These are phyloP conservation scores for Boletus reticuloceps DNA, from an alignment of 768 basidiomycete species.

Conservation along the genomic window DNA sequence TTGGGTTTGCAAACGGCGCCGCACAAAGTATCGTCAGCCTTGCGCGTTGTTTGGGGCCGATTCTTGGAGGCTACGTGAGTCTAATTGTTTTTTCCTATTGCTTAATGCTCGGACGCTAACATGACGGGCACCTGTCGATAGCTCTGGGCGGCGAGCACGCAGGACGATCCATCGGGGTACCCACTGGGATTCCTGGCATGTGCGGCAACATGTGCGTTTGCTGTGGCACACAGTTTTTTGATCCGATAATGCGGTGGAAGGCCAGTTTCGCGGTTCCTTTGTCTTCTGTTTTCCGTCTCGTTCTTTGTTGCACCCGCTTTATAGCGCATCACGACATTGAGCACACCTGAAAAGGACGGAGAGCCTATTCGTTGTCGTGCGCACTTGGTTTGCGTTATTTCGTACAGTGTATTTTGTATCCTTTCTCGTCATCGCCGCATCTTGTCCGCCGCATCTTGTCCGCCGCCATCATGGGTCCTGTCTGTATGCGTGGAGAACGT, in stretches of 20 bases:
- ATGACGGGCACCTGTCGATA: constrained; percentile 24
- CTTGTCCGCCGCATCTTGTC: no score
- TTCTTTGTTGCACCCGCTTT: background rate
- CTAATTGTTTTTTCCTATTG: background rate
- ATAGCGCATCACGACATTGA: background rate
- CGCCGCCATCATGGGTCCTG: no score
- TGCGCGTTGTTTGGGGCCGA: constrained; percentile 86
- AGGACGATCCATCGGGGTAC: constrained; percentile 67
- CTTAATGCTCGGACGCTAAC: background rate
- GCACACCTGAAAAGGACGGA: background rate
- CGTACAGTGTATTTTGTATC: background rate
- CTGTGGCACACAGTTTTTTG: constrained; percentile 69
- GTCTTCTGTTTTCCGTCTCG: background rate
- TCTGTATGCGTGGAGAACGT: background rate
- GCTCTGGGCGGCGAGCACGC: constrained; percentile 75
- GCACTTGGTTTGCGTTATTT: background rate
- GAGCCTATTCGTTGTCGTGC: background rate
- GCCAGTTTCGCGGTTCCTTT: background rate
- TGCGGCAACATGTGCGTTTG: constrained; percentile 55
- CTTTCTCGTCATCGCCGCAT: background rate
- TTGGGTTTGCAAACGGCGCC: constrained; percentile 92
- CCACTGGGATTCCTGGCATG: constrained; percentile 73
- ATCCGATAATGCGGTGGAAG: constrained; percentile 63
- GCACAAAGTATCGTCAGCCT: constrained; percentile 95
- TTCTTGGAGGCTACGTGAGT: constrained; percentile 76